Base-by-base conservation (phyloP, 306 rosid species). In the Hylodesmum podocarpum region DNA sequence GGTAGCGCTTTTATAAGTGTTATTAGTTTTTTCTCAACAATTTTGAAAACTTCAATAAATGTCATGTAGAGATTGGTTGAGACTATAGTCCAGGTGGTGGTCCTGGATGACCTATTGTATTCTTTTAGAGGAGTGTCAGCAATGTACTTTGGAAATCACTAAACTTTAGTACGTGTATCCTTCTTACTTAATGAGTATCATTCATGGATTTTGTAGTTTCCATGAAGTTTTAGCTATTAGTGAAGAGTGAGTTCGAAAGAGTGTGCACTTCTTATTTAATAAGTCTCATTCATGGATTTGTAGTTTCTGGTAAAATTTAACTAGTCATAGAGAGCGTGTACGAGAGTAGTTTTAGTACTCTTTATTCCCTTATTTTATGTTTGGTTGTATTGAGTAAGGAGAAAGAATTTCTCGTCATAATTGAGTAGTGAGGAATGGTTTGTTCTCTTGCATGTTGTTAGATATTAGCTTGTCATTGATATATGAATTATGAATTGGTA, bases 361-460 rank as follows among this genome's bases (percentile, higher is more conserved):
- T 4, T 46, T 5, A 5, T 46, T 46, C 8, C 0, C 7, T 39
- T 13, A 13, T 55, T 55, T 24, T 70, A 4, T 47, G 37, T 70
- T 13, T 25, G 28, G 9, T 13, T 13, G 5, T 46, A 34, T 22
- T 16, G 43, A 36, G 9, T 7, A 3, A 66, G 49, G 72, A 24
- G 28, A 44, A 65, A 46, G 73, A 72, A 28, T 67, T 3, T 51
- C 41, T 18, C 25, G 9, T 15, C 8, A 4, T 51, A 47, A 57
- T 74, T 75, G 46, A 55, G 37, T 68, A 33, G 65, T n/a, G 67
- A 50, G 66, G 59, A 69, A 58, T 19, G 1, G n/a, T 47, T n/a
- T 65, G 73, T 65, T 73, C 41, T 16, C 72, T 55, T 73, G 25
- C 37, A 16, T 41, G n/a, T 68, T 34, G 22, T 39, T 46, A 28